These are phyloP conservation scores for Penicillium sp. DNA, from an alignment of 2,329 filamentous ascomycete species.

Conservation along the genomic window DNA sequence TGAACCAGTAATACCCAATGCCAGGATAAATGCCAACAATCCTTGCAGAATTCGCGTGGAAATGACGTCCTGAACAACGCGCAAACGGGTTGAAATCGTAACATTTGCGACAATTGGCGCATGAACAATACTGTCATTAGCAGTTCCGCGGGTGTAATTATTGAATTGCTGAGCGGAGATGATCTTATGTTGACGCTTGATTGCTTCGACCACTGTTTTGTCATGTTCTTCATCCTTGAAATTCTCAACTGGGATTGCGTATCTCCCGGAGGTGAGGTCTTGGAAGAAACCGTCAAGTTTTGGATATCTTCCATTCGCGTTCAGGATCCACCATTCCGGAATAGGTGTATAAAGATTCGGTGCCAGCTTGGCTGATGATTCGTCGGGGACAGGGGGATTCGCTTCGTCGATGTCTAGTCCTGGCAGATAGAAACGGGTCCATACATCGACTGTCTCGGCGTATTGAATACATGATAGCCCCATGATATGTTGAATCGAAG, in stretches of 20 bases:
- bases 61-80: slow-evolving; percentile 8
- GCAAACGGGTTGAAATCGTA: neutral
- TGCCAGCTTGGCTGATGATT: neutral
- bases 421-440: slow-evolving; percentile 7
- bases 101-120: slow-evolving; percentile 4
- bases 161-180: slow-evolving; percentile 11
- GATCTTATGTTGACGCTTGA: slow-evolving; percentile 12
- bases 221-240: neutral
- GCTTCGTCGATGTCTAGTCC: slow-evolving; percentile 2
- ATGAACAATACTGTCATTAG: neutral
- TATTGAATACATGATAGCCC: slow-evolving; percentile 10
- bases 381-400: slow-evolving; percentile 6
- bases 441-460: slow-evolving; percentile 9
- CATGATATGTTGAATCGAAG: neutral
- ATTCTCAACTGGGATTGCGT: slow-evolving; percentile 8
- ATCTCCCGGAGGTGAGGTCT: slow-evolving; percentile 6
- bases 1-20: slow-evolving; percentile 6
- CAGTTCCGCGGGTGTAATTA: slow-evolving; percentile 2
- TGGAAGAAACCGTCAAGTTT: slow-evolving; percentile 13
- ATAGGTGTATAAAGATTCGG: slow-evolving; percentile 1
- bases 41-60: slow-evolving; percentile 12
- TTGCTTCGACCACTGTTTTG: slow-evolving; percentile 5
- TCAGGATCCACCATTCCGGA: slow-evolving; percentile 7
- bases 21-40: neutral
- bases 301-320: slow-evolving; percentile 1